Evolutionary conservation across 2,329 filamentous ascomycete species (phyloP).

Genomic region (Fusarium mundagurra): DNA sequence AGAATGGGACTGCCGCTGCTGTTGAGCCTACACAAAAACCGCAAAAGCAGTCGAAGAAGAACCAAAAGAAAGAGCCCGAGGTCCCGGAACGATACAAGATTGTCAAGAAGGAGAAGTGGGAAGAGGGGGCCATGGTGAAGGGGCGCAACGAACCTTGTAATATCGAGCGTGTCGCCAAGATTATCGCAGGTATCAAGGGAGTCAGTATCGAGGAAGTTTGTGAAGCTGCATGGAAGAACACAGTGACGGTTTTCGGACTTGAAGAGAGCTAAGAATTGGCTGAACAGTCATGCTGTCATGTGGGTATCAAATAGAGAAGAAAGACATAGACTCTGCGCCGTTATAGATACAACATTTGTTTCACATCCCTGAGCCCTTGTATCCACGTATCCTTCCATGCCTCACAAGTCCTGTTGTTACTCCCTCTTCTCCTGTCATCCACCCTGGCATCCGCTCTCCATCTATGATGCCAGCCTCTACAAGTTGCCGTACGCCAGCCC

Average conservation of each 20-base stretch:
- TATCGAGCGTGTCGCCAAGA: conserved; percentile 87
- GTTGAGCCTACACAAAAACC: conserved; percentile 39
- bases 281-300: conserved; percentile 8
- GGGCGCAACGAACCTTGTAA: conserved; percentile 92
- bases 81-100: conserved; percentile 79
- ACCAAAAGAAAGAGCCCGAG: conserved; percentile 70
- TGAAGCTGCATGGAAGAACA: conserved; percentile 87
- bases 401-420: conserved; percentile 78
- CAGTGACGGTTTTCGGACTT: conserved; percentile 79
- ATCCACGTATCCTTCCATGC: conserved; percentile 70
- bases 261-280: conserved; percentile 48
- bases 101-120: conserved; percentile 97
- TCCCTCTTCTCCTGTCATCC: conserved; percentile 90
- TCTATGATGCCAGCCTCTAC: conserved; percentile 81
- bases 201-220: conserved; percentile 83
- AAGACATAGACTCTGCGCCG: conserved; percentile 40
- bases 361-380: conserved; percentile 65
- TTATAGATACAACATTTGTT: conserved; percentile 24
- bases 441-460: conserved; percentile 82
- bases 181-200: conserved; percentile 87
- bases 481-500: conserved; percentile 80
- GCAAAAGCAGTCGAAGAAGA: conserved; percentile 57
- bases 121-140: conserved; percentile 88
- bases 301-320: conserved; percentile 47
- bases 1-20: conserved; percentile 36